phyloP scores from a whole-genome alignment of 2,329 filamentous ascomycete genomes.

The Pyrenophora tritici-repentis region DNA sequence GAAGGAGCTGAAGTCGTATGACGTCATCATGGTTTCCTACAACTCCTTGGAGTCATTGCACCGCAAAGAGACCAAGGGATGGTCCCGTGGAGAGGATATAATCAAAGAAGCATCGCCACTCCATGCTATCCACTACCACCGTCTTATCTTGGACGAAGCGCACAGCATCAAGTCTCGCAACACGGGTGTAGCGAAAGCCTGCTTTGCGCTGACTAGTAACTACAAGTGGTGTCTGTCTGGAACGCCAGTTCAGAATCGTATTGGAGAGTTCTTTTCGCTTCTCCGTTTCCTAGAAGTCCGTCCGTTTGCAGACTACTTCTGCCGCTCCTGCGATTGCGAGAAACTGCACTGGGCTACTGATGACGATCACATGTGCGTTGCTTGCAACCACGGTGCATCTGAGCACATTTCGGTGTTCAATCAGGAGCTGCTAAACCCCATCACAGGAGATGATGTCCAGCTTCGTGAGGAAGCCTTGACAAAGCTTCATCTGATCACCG shows the following conservation, averaged over 20 bases:
- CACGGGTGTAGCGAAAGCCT: conserved; percentile 91
- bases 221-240: conserved; percentile 97
- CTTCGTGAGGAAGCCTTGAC: conserved; percentile 72
- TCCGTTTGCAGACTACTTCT: conserved; percentile 93
- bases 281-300: conserved; percentile 87
- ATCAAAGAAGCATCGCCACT: conserved; percentile 78
- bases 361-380: conserved; percentile 69
- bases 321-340: conserved; percentile 82
- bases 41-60: conserved; percentile 88
- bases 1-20: conserved; percentile 77
- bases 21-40: conserved; percentile 98
- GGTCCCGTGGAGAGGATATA: conserved; percentile 76
- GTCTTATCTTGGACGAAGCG: conserved; percentile 91
- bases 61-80: conserved; percentile 90
- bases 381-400: conserved; percentile 69
- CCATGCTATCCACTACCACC: conserved; percentile 85
- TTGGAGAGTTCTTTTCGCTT: conserved; percentile 95
- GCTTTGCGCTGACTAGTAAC: conserved; percentile 83
- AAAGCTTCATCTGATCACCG: conserved; percentile 86
- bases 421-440: conserved; percentile 88
- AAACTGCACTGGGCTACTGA: conserved; percentile 83
- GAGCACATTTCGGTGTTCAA: conserved; percentile 85
- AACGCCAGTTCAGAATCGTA: conserved; percentile 94
- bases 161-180: conserved; percentile 92
- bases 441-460: conserved; percentile 54